Base-by-base conservation (phyloP, 73 alveolate species). In the Uronychia setigera region DNA sequence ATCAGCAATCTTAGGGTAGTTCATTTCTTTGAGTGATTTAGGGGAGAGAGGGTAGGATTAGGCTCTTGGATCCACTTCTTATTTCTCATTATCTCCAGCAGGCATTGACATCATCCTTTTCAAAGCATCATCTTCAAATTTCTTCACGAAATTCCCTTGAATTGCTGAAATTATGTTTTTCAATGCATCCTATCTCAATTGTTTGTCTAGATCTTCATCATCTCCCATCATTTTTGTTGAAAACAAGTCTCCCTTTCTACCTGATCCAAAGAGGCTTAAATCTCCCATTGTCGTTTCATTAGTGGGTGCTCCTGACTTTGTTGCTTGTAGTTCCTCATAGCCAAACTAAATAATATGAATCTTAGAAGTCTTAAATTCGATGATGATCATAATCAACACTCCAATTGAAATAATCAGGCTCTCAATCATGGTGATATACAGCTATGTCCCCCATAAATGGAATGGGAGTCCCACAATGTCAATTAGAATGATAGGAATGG, bases 401-500 rank as follows among this genome's bases (percentile, higher is more conserved):
- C 67, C 67, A 46, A 46, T 46, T 5, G 67, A 46, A 19, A 46
- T 46, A 19, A 46, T 19, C 67, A 46, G 67, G 67, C 67, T 46
- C 67, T 46, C 67, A 46, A 46, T 46, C 67, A 46, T 46, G 19
- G 67, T 46, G 67, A 46, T 46, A 19, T 46, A 46, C 67, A 46
- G 67, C 19, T 46, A 19, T 11, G 67, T 46, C 19, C 67, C 67
- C 67, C 67, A 46, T 5, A 46, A 11, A 46, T 46, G 67, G 67
- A 46, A 46, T 5, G 67, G 67, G 67, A 85, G 58, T 1, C 91
- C 91, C 1, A 76, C 59, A 1, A 85, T 59, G 59, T 77, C 30
- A 5, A 84, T 27, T 0, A 85, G 85, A 32, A 85, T 9, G 30
- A 85, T 26, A 11, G 91, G 91, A 1, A 85, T 26, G 80, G 77